These are phyloP conservation scores for Cladophialophora yegresii DNA, from an alignment of 2,329 filamentous ascomycete genomes.

Conservation along the genomic window DNA sequence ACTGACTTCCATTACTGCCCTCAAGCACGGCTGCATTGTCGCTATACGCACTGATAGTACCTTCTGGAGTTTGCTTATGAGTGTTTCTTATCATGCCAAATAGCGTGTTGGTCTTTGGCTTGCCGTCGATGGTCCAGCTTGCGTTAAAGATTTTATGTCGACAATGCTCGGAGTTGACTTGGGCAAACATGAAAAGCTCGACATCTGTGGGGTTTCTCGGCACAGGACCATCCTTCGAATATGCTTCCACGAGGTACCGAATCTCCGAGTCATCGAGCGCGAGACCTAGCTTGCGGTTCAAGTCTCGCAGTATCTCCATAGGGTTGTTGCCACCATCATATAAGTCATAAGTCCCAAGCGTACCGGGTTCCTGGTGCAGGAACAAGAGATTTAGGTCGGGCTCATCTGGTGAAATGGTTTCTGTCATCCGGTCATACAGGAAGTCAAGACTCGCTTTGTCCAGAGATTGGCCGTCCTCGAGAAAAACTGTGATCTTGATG, in stretches of 20 bases:
- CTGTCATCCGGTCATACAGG: constrained; percentile 94
- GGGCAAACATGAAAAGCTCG: constrained; percentile 98
- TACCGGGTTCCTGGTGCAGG: constrained; percentile 63
- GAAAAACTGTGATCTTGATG: constrained; percentile 67
- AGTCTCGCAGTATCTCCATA: constrained; percentile 71
- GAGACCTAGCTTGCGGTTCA: constrained; percentile 81
- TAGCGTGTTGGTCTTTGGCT: constrained; percentile 74
- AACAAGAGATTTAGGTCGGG: constrained; percentile 79
- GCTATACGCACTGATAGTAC: constrained; percentile 93
- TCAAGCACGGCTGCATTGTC: constrained; percentile 95
- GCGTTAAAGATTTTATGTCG: constrained; percentile 93
- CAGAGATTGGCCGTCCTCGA: constrained; percentile 59
- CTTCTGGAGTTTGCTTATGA: constrained; percentile 72
- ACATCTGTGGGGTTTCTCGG: constrained; percentile 76
- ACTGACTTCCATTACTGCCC: constrained; percentile 71
- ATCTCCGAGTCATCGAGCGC: constrained; percentile 88
- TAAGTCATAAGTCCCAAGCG: constrained; percentile 75
- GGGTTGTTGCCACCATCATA: constrained; percentile 66
- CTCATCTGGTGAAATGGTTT: constrained; percentile 67
- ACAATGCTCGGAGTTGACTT: constrained; percentile 97
- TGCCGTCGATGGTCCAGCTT: constrained; percentile 89
- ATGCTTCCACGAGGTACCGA: constrained; percentile 87
- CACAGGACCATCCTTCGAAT: constrained; percentile 62
- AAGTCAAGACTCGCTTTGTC: constrained; percentile 63
- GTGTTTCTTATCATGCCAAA: constrained; percentile 98